phyloP scores from a whole-genome alignment of 2,329 filamentous ascomycete species.

The Rhynchosporium secalis region DNA sequence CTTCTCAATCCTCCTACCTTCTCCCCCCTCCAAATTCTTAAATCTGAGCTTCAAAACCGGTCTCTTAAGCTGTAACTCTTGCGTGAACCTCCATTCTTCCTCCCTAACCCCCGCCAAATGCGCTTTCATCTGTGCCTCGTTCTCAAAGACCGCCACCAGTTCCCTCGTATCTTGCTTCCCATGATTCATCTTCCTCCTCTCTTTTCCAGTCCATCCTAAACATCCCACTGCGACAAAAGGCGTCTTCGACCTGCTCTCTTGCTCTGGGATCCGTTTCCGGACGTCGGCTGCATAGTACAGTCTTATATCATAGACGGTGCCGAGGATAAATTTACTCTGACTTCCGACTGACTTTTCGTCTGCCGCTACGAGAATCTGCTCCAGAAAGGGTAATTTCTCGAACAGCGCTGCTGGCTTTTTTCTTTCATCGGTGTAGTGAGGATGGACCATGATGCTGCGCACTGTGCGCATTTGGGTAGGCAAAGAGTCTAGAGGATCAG shows the following conservation, averaged over 20 bases:
- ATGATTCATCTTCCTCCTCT: slow-evolving; percentile 26
- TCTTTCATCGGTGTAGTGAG: slow-evolving; percentile 27
- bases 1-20: neutral
- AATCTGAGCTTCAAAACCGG: slow-evolving; percentile 17
- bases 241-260: neutral
- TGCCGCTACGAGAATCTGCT: slow-evolving; percentile 27
- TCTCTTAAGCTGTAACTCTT: slow-evolving; percentile 15
- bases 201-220: slow-evolving; percentile 29
- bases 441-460: slow-evolving; percentile 32
- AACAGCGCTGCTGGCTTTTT: slow-evolving; percentile 23
- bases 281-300: slow-evolving; percentile 24
- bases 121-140: slow-evolving; percentile 25
- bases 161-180: slow-evolving; percentile 26
- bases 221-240: slow-evolving; percentile 32
- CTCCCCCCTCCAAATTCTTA: neutral
- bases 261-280: slow-evolving; percentile 5
- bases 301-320: slow-evolving; percentile 29
- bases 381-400: slow-evolving; percentile 20
- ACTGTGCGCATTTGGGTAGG: slow-evolving; percentile 18
- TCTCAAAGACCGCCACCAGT: slow-evolving; percentile 28
- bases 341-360: slow-evolving; percentile 31
- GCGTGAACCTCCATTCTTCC: slow-evolving; percentile 28
- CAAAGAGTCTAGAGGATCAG: slow-evolving; percentile 26
- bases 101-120: slow-evolving; percentile 23
- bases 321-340: slow-evolving; percentile 29